Evolutionary conservation across 2,329 filamentous ascomycete species (phyloP), one percentile per base, ranked within the genome.

Genomic region (Phyllosticta capitalensis): DNA sequence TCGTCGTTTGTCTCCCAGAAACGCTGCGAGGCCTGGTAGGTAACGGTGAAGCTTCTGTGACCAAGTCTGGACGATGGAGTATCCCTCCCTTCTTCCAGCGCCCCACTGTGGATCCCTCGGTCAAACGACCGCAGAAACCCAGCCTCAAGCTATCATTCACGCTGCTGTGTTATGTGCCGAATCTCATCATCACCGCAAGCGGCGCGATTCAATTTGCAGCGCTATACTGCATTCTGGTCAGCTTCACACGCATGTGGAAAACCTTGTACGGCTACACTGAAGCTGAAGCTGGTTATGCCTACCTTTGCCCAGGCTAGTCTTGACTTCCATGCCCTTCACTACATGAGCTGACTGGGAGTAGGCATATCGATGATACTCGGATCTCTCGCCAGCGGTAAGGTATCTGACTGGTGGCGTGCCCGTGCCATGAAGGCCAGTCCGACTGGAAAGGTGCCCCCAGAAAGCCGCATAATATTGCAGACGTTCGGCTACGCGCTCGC

Each of bases 11-110:
- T 59, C 74, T 79, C 6, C 77, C 77, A 0, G 77, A 79, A 62
- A 79, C 77, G 1, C 67, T 79, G 9, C 72, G 76, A 24, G 69
- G 71, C 5, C 65, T 75, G 1, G 77, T 78, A 1, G 77, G 77
- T 4, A 77, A 78, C 58, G 76, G 76, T 17, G 63, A 65, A 22
- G 22, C 5, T 5, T 54, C 52, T 24, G 21, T 53, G n/a, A 10
- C 26, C 5, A 51, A 48, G 9, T 22, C 51, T 30, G 33, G 21
- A 20, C 28, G 45, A 14, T 28, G 51, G 56, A 58, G 52, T 20
- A 30, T 58, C 24, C 56, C 52, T 22, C 51, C 56, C 17, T 58
- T 58, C n/a, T 24, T 51, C 12, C 51, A 54, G 21, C 45, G 22
- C 12, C 38, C 38, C 22, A 49, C 28, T 20, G 30, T 48, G 9